Conservation (phyloP, 805 yeast genomes). For the Wickerhamomyces ciferrii region DNA sequence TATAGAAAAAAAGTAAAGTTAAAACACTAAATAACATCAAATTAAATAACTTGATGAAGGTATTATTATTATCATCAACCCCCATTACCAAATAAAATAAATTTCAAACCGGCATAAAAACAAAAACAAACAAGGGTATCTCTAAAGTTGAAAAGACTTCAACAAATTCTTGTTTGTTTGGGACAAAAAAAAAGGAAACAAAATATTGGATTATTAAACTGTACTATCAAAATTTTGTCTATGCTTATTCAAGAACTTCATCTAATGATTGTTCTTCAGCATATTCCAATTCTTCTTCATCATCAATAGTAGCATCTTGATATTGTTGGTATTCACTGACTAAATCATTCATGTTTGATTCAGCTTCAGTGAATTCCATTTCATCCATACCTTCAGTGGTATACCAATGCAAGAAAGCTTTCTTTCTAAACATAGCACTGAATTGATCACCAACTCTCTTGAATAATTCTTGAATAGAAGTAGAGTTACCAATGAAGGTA, state of each 20-base stretch:
- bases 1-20: neutral
- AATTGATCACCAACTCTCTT: constrained; percentile 94
- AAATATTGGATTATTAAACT: neutral
- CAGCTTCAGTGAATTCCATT: constrained; percentile 98
- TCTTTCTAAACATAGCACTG: constrained; percentile 96
- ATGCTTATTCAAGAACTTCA: constrained; percentile 22
- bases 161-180: neutral
- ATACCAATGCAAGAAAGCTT: constrained; percentile 99
- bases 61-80: neutral
- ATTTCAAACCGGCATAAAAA: neutral
- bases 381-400: constrained; percentile 99
- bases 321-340: constrained; percentile 97
- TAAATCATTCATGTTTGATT: constrained; percentile 95
- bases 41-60: neutral
- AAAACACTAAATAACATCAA: neutral
- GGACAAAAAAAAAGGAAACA: neutral
- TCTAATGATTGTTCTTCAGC: constrained; percentile 25
- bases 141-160: neutral
- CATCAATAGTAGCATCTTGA: constrained; percentile 87
- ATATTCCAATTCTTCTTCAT: constrained; percentile 45
- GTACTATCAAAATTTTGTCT: neutral
- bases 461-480: constrained; percentile 98
- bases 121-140: neutral
- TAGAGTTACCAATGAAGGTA: constrained; percentile 94
- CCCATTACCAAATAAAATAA: neutral